Percentiles rank a stretch among this genome's conserved stretches.
These are phyloP conservation scores for Anthoceros angustus DNA, from an alignment of 225 moss, liverwort and hornwort genomes.

Conservation along the genomic window DNA sequence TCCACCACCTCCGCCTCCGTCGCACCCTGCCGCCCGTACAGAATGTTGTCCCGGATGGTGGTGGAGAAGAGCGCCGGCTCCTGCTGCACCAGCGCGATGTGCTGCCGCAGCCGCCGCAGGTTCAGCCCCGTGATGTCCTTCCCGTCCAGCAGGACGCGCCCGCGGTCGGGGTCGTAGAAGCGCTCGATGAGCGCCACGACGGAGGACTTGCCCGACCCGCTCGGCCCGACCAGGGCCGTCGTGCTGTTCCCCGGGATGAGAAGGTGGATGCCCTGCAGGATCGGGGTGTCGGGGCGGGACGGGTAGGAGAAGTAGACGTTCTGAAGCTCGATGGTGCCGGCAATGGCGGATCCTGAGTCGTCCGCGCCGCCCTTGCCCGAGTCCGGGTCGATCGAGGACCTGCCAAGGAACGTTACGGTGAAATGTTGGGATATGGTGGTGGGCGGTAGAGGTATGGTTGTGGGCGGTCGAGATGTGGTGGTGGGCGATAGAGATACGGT, in stretches of 20 bases:
- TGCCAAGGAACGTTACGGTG: too few species aligned
- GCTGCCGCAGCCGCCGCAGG: background rate
- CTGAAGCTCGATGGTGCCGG: constrained; percentile 38
- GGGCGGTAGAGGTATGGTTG: too few species aligned
- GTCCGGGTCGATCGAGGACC: too few species aligned
- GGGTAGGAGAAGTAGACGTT: constrained; percentile 66
- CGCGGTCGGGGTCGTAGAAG: background rate
- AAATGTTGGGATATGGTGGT: too few species aligned
- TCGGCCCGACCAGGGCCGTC: constrained; percentile 70
- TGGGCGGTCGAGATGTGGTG: too few species aligned
- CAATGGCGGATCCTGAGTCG: too few species aligned
- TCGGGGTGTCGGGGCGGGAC: constrained; percentile 33
- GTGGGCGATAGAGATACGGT: too few species aligned
- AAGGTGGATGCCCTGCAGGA: constrained; percentile 49
- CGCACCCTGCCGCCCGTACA: background rate
- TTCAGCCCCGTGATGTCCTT: background rate
- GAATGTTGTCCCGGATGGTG: background rate
- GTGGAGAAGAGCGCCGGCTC: background rate
- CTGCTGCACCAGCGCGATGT: background rate
- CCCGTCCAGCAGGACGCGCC: background rate
- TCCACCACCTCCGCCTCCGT: background rate
- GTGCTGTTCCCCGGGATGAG: constrained; percentile 48
- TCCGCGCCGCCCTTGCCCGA: too few species aligned
- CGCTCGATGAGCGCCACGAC: constrained; percentile 7
- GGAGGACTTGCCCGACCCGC: constrained; percentile 49